These are phyloP conservation scores for Lipomyces mesembrius DNA, from an alignment of 805 yeast species.

Conservation along the genomic window DNA sequence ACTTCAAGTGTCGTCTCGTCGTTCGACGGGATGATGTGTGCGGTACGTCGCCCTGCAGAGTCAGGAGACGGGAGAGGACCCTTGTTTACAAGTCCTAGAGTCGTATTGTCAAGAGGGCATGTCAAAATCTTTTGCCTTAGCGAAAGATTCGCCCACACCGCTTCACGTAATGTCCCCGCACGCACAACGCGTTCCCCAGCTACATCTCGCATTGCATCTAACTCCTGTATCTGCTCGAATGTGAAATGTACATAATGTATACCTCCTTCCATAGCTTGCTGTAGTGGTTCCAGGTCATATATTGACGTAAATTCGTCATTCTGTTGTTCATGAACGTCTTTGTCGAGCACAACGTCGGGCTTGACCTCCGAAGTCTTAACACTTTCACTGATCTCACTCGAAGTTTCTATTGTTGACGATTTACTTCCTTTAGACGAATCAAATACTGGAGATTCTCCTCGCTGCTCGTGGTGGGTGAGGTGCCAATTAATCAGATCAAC, in stretches of 20 bases:
- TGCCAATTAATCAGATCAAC: conserved; percentile 24
- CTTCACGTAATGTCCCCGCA: conserved; percentile 50
- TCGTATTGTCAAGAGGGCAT: conserved; percentile 29
- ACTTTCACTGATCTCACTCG: background rate
- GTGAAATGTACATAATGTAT: conserved; percentile 57
- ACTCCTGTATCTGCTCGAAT: conserved; percentile 53
- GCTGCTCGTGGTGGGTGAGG: conserved; percentile 4
- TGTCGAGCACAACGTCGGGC: conserved; percentile 4
- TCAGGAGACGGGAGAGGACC: conserved; percentile 13
- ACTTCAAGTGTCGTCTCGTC: conserved; percentile 57
- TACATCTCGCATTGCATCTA: conserved; percentile 50
- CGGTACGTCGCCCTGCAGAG: conserved; percentile 8
- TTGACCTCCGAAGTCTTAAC: conserved; percentile 3
- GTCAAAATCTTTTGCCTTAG: conserved; percentile 51
- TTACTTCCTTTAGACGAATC: background rate
- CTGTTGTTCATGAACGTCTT: background rate
- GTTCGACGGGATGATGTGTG: conserved; percentile 44
- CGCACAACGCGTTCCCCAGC: conserved; percentile 50
- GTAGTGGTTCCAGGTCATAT: conserved; percentile 38
- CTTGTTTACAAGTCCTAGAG: conserved; percentile 16
- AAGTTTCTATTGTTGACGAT: background rate
- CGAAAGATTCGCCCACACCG: conserved; percentile 56
- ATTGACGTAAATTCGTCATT: conserved; percentile 10
- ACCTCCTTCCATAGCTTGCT: conserved; percentile 49
- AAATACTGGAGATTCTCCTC: background rate